These are phyloP conservation scores for Wallacemonas sp. DNA, from an alignment of 208 protist genomes.

Conservation along the genomic window DNA sequence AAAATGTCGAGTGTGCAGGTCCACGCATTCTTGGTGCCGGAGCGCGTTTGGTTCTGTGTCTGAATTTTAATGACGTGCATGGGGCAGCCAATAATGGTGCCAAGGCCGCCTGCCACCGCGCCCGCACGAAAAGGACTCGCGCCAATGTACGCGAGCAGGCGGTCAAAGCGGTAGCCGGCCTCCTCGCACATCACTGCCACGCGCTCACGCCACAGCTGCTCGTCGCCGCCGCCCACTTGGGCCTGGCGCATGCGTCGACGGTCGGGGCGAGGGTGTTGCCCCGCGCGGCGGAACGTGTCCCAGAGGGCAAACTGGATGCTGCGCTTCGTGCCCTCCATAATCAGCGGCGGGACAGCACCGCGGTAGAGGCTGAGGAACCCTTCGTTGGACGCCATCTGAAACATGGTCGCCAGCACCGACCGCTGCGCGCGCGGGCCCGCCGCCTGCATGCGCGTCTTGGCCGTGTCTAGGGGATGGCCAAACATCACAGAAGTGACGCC, in stretches of 20 bases:
- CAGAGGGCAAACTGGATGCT: conserved; percentile 86
- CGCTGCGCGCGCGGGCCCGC: conserved; percentile 41
- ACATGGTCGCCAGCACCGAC: conserved; percentile 57
- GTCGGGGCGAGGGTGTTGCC: conserved; percentile 2
- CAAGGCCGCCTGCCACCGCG: conserved; percentile 70
- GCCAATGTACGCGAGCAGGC: conserved; percentile 26
- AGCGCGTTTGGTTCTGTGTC: conserved; percentile 68
- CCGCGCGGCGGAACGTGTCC: conserved; percentile 48
- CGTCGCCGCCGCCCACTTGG: neutral
- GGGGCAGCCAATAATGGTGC: conserved; percentile 87
- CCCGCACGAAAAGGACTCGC: conserved; percentile 65
- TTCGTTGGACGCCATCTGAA: conserved; percentile 55
- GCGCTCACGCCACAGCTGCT: neutral
- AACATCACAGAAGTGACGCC: conserved; percentile 66
- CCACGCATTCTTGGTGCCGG: conserved; percentile 69
- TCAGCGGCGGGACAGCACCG: conserved; percentile 69
- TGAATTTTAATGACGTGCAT: conserved; percentile 91
- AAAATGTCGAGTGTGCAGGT: conserved; percentile 68
- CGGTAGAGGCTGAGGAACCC: conserved; percentile 80
- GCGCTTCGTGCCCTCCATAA: conserved; percentile 84
- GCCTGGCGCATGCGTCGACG: neutral
- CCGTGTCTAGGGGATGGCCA: conserved; percentile 89
- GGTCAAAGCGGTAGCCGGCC: conserved; percentile 4
- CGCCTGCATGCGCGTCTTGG: conserved; percentile 90
- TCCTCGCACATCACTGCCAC: conserved; percentile 2